Base-by-base conservation (phyloP, 2,329 filamentous ascomycete genomes). In the Berkeleyomyces rouxiae region DNA sequence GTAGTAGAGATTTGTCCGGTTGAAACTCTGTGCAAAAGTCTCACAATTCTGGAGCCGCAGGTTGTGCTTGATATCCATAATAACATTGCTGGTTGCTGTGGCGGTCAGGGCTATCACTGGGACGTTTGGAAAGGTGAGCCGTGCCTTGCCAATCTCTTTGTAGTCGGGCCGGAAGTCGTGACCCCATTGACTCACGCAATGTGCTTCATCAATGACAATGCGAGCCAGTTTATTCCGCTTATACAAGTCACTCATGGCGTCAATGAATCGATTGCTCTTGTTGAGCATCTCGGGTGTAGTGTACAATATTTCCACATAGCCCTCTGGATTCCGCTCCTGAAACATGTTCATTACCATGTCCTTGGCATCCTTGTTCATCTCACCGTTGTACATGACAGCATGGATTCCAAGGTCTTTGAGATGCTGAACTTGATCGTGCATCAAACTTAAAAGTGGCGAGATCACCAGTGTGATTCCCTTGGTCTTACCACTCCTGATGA, bases 181-280 rank as follows among this genome's bases (percentile, higher is more conserved):
- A 0, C 93, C 93, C 93, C 93, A 99, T 76, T 99, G 91, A 72
- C 93, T 97, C 36, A 99, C 92, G 72, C 93, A 99, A 72, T 99
- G 93, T n/a, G 93, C 93, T 74, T 99, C 95, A 68, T 99, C 93
- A 66, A 99, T 95, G 61, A 99, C 93, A 58, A 99, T 83, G 36
- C 93, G 84, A 13, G 95, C 92, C 61, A 99, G 82, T 68, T 86
- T 88, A 3, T 79, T 77, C 59, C 83, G 83, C 11, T 74, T 73
- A 71, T 96, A 81, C n/a, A 99, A 77, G 2, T 76, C 77, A 60
- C 82, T 75, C 66, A 99, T 78, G 2, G 78, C 81, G 60, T 78
- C 79, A 64, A 84, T 76, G 72, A 97, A 87, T 2, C 76, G 75
- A 49, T 79, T 72, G 70, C 86, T 99, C 71, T 91, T 92, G 74